A percentile compares a stretch with the other conserved stretches of the same genome.
Conservation (phyloP, 805 yeast species). For the Wickerhamiella parazyma region DNA sequence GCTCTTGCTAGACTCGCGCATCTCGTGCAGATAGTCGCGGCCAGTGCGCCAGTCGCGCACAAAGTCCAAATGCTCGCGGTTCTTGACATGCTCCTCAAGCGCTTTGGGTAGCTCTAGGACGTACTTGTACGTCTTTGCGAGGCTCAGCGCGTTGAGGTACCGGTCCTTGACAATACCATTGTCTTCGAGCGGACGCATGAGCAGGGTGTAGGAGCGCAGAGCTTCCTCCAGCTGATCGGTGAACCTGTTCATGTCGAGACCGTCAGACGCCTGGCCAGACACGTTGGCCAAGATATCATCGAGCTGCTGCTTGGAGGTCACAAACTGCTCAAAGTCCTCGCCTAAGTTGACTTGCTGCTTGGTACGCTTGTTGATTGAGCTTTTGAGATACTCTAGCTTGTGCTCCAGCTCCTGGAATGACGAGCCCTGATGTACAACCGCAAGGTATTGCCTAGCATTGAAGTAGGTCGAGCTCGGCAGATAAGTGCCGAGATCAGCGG, state of each 20-base stretch:
- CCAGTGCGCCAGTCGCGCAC: conserved; percentile 46
- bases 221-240: conserved; percentile 33
- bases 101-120: conserved; percentile 46
- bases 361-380: conserved; percentile 37
- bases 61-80: conserved; percentile 44
- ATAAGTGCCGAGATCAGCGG: conserved; percentile 34
- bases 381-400: conserved; percentile 38
- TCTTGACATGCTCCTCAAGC: conserved; percentile 31
- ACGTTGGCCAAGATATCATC: conserved; percentile 42
- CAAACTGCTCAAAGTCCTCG: conserved; percentile 49
- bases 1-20: conserved; percentile 17
- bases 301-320: conserved; percentile 47
- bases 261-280: conserved; percentile 17
- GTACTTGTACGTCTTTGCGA: conserved; percentile 39
- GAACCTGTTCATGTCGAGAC: conserved; percentile 23
- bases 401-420: conserved; percentile 36
- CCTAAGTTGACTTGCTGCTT: conserved; percentile 38
- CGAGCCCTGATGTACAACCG: conserved; percentile 42
- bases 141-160: conserved; percentile 35
- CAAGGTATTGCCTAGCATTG: conserved; percentile 42
- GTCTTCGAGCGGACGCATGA: conserved; percentile 47
- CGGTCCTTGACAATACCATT: conserved; percentile 36
- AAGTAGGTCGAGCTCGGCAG: conserved; percentile 41
- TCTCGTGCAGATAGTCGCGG: conserved; percentile 23
- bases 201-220: conserved; percentile 37